These are phyloP conservation scores for Prunus davidiana DNA, from an alignment of 306 rosid genomes.

Conservation along the genomic window DNA sequence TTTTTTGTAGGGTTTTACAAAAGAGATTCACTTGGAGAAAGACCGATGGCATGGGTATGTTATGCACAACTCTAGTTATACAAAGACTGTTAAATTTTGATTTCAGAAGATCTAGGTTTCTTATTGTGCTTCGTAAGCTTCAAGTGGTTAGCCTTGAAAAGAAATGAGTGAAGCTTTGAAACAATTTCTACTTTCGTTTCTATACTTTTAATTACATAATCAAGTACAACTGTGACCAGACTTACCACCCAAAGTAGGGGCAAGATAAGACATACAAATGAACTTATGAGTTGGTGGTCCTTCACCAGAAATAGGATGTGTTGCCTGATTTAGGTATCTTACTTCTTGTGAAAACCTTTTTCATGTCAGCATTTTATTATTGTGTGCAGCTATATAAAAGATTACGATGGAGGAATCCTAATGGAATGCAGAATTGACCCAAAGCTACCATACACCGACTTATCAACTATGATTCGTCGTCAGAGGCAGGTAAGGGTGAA, in stretches of 20 bases:
- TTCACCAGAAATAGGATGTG: neutral
- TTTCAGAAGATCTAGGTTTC: conserved; percentile 15
- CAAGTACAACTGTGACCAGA: neutral
- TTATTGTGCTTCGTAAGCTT: neutral
- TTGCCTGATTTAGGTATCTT: neutral
- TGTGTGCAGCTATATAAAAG: conserved; percentile 82
- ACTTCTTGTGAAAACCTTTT: neutral
- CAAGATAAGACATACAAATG: neutral
- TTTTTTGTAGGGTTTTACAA: conserved; percentile 79
- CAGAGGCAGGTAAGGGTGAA: conserved; percentile 73
- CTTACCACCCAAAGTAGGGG: neutral
- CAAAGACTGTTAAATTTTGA: conserved; percentile 13
- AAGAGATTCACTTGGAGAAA: conserved; percentile 96
- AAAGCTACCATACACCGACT: conserved; percentile 86
- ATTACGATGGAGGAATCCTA: conserved; percentile 93
- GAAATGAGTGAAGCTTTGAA: neutral
- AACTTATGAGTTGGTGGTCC: neutral
- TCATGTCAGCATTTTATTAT: conserved; percentile 14
- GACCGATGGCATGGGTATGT: conserved; percentile 98
- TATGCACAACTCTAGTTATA: conserved; percentile 16
- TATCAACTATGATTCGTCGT: conserved; percentile 89
- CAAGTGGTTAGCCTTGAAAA: neutral
- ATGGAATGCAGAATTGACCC: conserved; percentile 99
- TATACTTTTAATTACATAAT: neutral
- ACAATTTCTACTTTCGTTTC: neutral